Evolutionary conservation across 78 protist genomes (phyloP).

Genomic region (Isochrysis galbana): DNA sequence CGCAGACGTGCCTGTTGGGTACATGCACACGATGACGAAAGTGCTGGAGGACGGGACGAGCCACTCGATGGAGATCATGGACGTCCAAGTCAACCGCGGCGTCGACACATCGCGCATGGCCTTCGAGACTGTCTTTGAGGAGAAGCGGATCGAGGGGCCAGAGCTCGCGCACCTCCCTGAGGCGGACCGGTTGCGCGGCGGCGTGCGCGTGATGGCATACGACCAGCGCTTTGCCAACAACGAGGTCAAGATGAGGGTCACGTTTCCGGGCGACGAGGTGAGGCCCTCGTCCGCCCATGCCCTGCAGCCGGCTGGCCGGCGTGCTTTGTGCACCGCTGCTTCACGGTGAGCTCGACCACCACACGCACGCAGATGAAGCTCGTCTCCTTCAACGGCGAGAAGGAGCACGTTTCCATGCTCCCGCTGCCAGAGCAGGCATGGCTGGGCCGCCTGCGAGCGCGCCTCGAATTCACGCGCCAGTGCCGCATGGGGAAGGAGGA

Average conservation of each 20-base stretch:
- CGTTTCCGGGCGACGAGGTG: neutral
- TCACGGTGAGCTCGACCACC: neutral
- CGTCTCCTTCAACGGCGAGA: slow-evolving; percentile 23
- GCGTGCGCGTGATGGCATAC: neutral
- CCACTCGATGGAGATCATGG: neutral
- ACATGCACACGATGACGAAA: neutral
- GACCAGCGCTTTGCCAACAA: slow-evolving; percentile 23
- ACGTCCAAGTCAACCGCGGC: slow-evolving; percentile 27
- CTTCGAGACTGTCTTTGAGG: slow-evolving; percentile 15
- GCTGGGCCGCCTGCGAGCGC: neutral
- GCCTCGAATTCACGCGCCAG: neutral
- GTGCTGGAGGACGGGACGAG: neutral
- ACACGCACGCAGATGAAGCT: too few relatives aligned
- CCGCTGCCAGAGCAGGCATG: neutral
- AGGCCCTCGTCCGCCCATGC: neutral
- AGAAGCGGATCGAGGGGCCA: neutral
- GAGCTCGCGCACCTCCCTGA: neutral
- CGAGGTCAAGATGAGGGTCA: neutral
- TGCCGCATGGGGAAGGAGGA: neutral
- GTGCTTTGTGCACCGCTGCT: neutral
- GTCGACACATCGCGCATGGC: slow-evolving; percentile 25
- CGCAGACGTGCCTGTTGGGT: slow-evolving; percentile 1
- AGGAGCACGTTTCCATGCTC: neutral
- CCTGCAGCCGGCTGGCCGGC: neutral
- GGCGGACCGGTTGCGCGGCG: neutral